Evolutionary conservation across 2,329 filamentous ascomycete genomes (phyloP).

Genomic region (Onygenales sp.): DNA sequence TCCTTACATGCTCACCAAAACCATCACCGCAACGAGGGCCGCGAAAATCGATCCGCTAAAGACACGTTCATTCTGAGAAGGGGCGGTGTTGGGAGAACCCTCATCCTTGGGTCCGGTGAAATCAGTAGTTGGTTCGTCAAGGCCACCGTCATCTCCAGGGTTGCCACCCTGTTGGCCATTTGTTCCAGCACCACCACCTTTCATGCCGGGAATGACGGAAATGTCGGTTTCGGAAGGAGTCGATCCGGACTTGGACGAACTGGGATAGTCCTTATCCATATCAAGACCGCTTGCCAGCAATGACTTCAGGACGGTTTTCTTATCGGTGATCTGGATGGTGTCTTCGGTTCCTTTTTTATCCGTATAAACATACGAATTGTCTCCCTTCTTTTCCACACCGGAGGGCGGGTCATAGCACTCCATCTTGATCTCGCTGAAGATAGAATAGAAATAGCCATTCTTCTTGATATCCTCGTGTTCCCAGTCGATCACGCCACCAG

Average conservation of each 20-base stretch:
- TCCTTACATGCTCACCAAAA: conserved; percentile 34
- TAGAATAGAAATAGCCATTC: conserved; percentile 81
- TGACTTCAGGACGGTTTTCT: conserved; percentile 66
- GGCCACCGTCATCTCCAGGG: conserved; percentile 12
- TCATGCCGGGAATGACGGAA: conserved; percentile 22
- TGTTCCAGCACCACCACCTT: conserved; percentile 24
- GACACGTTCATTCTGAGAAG: conserved; percentile 29
- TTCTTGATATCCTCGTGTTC: conserved; percentile 66
- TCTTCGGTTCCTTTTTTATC: conserved; percentile 58
- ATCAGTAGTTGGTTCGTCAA: conserved; percentile 13
- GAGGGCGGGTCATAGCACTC: conserved; percentile 79
- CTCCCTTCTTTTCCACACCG: conserved; percentile 51
- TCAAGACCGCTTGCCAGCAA: conserved; percentile 73
- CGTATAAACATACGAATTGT: conserved; percentile 66
- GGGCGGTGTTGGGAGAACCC: conserved; percentile 18
- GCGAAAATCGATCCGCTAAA: conserved; percentile 38
- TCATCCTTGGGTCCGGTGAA: conserved; percentile 21
- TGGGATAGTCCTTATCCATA: conserved; percentile 45
- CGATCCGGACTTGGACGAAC: conserved; percentile 16
- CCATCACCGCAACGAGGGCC: conserved; percentile 37
- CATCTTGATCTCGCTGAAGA: conserved; percentile 66
- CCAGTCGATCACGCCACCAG: conserved; percentile 87
- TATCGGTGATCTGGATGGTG: conserved; percentile 66
- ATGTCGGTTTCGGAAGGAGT: conserved; percentile 19
- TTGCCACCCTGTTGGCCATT: conserved; percentile 15